Evolutionary conservation across 352 stramenopile species (phyloP).

Genomic region (Phytophthora pini): DNA sequence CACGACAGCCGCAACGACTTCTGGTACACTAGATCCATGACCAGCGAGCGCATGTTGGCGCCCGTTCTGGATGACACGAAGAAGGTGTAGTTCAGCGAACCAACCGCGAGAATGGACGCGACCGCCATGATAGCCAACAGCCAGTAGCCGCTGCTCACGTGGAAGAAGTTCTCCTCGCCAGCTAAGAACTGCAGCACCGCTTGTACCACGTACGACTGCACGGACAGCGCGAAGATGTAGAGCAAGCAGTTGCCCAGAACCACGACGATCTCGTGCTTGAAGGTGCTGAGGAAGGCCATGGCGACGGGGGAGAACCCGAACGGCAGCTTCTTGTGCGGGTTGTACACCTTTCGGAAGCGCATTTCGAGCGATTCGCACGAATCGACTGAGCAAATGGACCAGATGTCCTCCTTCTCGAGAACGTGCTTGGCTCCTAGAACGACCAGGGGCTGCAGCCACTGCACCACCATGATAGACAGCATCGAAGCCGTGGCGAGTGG

Average conservation of each 20-base stretch:
- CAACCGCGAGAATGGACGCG: constrained; percentile 22
- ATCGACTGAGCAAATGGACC: constrained; percentile 23
- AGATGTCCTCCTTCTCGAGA: constrained; percentile 33
- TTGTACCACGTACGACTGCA: constrained; percentile 28
- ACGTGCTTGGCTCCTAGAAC: constrained; percentile 30
- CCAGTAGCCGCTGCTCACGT: constrained; percentile 21
- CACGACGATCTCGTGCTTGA: constrained; percentile 15
- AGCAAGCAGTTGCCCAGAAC: constrained; percentile 23
- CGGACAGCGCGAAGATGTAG: constrained; percentile 26
- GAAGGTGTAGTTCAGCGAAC: constrained; percentile 30
- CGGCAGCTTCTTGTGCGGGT: neutral
- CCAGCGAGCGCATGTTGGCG: constrained; percentile 31
- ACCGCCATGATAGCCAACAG: constrained; percentile 20
- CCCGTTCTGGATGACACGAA: constrained; percentile 30
- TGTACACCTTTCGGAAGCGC: constrained; percentile 27
- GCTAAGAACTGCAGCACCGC: constrained; percentile 27
- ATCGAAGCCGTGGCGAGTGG: constrained; percentile 31
- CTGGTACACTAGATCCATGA: constrained; percentile 40
- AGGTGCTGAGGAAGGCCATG: constrained; percentile 17
- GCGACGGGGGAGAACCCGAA: constrained; percentile 21
- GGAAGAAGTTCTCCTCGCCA: constrained; percentile 20
- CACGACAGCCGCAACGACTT: constrained; percentile 70
- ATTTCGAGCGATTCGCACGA: constrained; percentile 14
- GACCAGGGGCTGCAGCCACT: constrained; percentile 38
- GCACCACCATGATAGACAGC: constrained; percentile 27